phyloP scores from a whole-genome alignment of 176 grass and related monocot genomes.

The Juncus effusus region DNA sequence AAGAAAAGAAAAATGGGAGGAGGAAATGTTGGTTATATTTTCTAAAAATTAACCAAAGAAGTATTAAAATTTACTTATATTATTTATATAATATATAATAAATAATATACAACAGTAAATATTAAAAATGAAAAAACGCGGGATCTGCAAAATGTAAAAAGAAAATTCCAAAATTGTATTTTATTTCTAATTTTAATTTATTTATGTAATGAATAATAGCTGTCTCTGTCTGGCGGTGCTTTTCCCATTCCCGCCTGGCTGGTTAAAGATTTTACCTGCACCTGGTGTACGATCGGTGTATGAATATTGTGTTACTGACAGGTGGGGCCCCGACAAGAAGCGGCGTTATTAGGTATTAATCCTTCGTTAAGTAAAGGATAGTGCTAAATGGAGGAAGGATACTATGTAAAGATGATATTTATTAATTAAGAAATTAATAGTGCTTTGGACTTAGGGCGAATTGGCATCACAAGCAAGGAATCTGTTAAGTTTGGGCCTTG shows the following conservation, averaged over 20 bases:
- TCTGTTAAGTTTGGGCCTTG: neutral
- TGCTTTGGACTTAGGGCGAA: neutral
- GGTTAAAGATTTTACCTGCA: neutral
- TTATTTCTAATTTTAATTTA: no score
- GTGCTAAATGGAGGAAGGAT: neutral
- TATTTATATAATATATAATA: no score
- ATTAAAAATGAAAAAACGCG: conserved; percentile 8
- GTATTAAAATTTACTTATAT: no score
- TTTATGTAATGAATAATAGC: neutral
- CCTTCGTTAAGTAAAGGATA: neutral
- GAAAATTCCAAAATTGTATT: no score
- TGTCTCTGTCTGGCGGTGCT: conserved; percentile 9
- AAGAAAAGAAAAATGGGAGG: neutral
- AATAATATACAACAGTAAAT: no score
- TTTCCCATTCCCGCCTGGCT: conserved; percentile 10
- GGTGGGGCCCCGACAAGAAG: neutral
- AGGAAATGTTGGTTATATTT: no score
- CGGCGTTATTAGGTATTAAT: neutral
- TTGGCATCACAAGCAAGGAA: conserved; percentile 6
- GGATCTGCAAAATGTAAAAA: neutral
- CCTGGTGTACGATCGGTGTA: neutral
- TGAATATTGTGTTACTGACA: neutral
- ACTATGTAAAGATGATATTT: no score
- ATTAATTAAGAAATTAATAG: neutral
- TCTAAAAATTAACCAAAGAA: no score